Conservation (phyloP, 2,329 filamentous ascomycete species). For the Tolypocladium nubicola region DNA sequence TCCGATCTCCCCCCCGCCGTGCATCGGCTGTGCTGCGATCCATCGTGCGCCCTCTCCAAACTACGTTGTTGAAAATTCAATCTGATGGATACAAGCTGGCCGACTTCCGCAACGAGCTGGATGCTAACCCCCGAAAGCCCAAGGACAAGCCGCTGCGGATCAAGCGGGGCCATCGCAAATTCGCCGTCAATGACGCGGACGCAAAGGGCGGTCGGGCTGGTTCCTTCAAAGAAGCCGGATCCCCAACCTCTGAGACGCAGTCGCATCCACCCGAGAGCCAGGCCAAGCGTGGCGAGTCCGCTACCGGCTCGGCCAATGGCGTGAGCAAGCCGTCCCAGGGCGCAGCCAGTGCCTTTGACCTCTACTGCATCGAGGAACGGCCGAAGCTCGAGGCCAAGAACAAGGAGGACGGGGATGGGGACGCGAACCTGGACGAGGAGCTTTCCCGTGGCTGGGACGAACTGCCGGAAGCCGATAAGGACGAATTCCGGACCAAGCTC, state of each 20-base stretch:
- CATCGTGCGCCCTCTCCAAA: conserved; percentile 8
- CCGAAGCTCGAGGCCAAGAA: conserved; percentile 31
- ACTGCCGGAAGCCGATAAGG: conserved; percentile 36
- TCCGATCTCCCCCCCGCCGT: conserved; percentile 4
- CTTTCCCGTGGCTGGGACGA: conserved; percentile 45
- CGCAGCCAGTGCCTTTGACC: conserved; percentile 39
- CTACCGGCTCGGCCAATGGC: conserved; percentile 24
- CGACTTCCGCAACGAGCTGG: conserved; percentile 19
- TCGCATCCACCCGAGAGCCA: conserved; percentile 19
- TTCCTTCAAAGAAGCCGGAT: conserved; percentile 35
- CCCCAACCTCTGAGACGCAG: conserved; percentile 39
- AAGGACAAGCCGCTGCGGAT: conserved; percentile 68
- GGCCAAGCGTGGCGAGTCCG: conserved; percentile 12
- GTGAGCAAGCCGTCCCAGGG: conserved; percentile 29
- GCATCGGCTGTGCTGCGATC: conserved; percentile 7
- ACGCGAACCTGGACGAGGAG: conserved; percentile 39
- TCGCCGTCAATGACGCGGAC: conserved; percentile 36
- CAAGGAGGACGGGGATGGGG: conserved; percentile 23
- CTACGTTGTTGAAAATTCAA: conserved; percentile 19
- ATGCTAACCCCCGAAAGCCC: conserved; percentile 41
- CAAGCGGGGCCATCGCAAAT: conserved; percentile 61
- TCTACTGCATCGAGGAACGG: conserved; percentile 42
- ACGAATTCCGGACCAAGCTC: conserved; percentile 32
- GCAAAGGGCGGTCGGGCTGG: conserved; percentile 26
- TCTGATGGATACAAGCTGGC: conserved; percentile 20